Conservation (phyloP, 176 grass and related monocot genomes). For the Melocanna baccifera region DNA sequence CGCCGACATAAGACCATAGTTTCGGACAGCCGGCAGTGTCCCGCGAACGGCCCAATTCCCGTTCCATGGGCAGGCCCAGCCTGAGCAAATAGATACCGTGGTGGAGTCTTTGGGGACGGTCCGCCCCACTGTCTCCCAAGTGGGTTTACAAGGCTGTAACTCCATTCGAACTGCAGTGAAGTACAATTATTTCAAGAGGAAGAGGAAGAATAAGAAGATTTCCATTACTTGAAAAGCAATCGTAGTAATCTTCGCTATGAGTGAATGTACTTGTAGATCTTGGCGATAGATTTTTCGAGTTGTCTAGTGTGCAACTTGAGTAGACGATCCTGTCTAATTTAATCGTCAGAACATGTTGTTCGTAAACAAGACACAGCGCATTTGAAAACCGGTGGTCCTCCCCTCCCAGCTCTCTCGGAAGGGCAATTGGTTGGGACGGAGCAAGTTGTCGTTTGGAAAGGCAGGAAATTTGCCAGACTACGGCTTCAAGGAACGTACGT, state of each 20-base stretch:
- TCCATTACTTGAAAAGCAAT: neutral
- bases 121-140: neutral
- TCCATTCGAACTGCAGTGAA: neutral
- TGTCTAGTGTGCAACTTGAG: neutral
- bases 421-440: neutral
- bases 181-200: neutral
- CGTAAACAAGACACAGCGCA: neutral
- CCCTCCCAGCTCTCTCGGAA: constrained; percentile 17
- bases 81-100: neutral
- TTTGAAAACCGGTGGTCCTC: constrained; percentile 20
- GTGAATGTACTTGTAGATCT: neutral
- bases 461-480: neutral
- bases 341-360: neutral
- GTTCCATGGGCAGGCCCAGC: no score
- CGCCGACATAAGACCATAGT: neutral
- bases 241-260: neutral
- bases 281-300: neutral
- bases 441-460: constrained; percentile 9
- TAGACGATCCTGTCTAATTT: neutral
- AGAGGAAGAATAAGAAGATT: no score
- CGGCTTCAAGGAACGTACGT: constrained; percentile 20
- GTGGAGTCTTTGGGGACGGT: neutral
- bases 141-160: neutral
- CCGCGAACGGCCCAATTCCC: no score
- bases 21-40: no score